Evolutionary conservation across 1,139 yeast genomes (phyloP).

Genomic region (Arxiozyma slooffiae): DNA sequence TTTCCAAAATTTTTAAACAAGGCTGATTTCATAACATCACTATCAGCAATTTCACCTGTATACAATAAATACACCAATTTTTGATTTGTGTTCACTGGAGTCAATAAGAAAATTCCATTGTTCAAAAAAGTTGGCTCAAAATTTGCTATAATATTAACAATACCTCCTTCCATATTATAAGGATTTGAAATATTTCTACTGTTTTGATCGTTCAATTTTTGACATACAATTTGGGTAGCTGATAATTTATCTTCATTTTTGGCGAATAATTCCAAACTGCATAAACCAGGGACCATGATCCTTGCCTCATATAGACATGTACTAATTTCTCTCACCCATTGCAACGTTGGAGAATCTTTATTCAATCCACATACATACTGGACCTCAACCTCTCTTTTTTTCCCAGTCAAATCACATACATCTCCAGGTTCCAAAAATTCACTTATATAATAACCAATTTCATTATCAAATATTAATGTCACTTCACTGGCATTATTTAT

Average conservation of each 20-base stretch:
- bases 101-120: constrained; percentile 18
- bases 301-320: constrained; percentile 64
- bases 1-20: constrained; percentile 13
- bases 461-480: constrained; percentile 25
- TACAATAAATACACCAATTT: constrained; percentile 14
- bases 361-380: constrained; percentile 56
- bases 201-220: constrained; percentile 1
- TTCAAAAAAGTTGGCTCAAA: constrained; percentile 23
- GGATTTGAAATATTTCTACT: not conserved
- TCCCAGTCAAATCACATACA: constrained; percentile 60
- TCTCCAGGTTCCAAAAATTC: constrained; percentile 55
- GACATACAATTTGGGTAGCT: constrained; percentile 17
- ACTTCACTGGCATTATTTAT: constrained; percentile 12
- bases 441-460: constrained; percentile 38
- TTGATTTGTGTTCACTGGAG: constrained; percentile 6
- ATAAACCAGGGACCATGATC: constrained; percentile 49
- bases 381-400: constrained; percentile 53
- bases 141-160: constrained; percentile 13
- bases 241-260: constrained; percentile 19
- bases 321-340: constrained; percentile 49
- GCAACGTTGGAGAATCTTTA: constrained; percentile 28
- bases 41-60: constrained; percentile 9
- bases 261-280: constrained; percentile 33
- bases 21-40: not conserved
- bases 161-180: not conserved